Evolutionary conservation across 108 stramenopile genomes (phyloP).

Genomic region (Bacterosira constricta): DNA sequence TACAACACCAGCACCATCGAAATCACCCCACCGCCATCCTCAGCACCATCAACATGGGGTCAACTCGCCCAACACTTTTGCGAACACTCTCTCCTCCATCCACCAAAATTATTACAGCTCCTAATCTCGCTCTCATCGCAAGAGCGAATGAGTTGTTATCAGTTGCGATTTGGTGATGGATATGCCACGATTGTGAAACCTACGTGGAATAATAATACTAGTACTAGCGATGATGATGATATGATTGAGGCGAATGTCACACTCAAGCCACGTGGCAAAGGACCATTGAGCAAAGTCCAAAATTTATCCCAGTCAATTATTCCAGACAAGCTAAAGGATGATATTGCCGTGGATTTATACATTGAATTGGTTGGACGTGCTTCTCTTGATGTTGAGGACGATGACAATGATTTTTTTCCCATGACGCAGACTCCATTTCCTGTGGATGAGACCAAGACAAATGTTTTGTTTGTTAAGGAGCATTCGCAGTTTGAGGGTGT

Average conservation of each 20-base stretch:
- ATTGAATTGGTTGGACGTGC: neutral
- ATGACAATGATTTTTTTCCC: too few relatives aligned
- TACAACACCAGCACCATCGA: too few relatives aligned
- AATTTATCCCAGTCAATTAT: too few relatives aligned
- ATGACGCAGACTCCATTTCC: neutral
- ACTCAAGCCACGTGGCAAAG: neutral
- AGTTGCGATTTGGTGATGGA: conserved; percentile 1
- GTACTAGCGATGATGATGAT: neutral
- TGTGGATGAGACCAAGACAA: neutral
- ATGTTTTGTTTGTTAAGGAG: neutral
- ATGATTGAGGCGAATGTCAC: neutral
- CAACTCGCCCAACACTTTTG: neutral
- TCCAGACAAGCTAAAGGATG: neutral
- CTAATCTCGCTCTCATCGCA: neutral
- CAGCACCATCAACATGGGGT: too few relatives aligned
- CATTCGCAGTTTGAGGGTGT: neutral
- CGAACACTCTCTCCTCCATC: neutral
- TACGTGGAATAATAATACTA: neutral
- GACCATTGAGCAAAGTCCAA: too few relatives aligned
- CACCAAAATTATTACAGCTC: neutral
- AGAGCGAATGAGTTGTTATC: neutral
- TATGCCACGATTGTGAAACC: neutral
- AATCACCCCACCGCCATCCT: too few relatives aligned
- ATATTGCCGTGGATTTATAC: neutral
- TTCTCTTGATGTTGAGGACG: too few relatives aligned